phyloP scores from a whole-genome alignment of 257 asterid species.

The Solanum chmielewskii region DNA sequence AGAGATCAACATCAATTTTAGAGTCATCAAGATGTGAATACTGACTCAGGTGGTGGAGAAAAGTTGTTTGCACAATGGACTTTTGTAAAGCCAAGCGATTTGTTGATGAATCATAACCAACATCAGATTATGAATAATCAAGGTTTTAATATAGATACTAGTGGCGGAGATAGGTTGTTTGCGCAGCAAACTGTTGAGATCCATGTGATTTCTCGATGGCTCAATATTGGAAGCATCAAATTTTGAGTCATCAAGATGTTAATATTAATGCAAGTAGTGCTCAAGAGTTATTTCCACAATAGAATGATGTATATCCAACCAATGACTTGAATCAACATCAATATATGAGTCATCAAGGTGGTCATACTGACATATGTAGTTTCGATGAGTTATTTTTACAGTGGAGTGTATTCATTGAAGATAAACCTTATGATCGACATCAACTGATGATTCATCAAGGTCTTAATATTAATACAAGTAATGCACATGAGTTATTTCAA shows the following conservation, averaged over 20 bases:
- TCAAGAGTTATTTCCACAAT: constrained; percentile 30
- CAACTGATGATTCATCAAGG: constrained; percentile 16
- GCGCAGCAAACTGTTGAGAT: not conserved
- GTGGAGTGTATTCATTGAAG: not conserved
- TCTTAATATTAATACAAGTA: constrained; percentile 23
- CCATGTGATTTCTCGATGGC: not conserved
- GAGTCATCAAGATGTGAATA: not conserved
- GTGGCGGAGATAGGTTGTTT: constrained; percentile 45
- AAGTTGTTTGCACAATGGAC: constrained; percentile 67
- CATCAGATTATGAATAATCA: constrained; percentile 17
- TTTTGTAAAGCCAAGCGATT: constrained; percentile 67
- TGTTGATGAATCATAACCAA: not conserved
- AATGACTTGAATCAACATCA: not conserved
- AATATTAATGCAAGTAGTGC: constrained; percentile 28
- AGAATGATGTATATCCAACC: no score
- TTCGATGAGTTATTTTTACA: not conserved
- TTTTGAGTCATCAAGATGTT: constrained; percentile 18
- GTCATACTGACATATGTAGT: constrained; percentile 18
- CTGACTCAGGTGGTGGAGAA: not conserved
- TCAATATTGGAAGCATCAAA: not conserved
- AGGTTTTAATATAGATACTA: constrained; percentile 18
- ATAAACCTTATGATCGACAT: not conserved
- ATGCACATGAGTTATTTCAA: constrained; percentile 39
- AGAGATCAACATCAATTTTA: not conserved
- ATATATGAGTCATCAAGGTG: not conserved